Percentiles rank a stretch among this genome's conserved stretches.
phyloP scores from a whole-genome alignment of 208 protist genomes.

The Trypanosoma avium region DNA sequence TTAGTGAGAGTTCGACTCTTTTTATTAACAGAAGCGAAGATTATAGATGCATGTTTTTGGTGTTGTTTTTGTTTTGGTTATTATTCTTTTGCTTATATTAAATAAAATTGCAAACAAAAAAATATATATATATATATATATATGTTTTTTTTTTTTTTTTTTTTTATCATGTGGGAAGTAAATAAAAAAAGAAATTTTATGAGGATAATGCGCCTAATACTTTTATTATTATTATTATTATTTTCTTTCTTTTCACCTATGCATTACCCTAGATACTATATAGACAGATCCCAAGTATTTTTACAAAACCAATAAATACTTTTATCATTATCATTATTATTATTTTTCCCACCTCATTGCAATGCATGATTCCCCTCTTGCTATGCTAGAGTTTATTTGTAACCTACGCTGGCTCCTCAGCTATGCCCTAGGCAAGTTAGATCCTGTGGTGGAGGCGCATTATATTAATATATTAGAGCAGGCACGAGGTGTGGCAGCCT shows the following conservation, averaged over 20 bases:
- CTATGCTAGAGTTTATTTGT: constrained; percentile 61
- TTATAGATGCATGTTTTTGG: constrained; percentile 1
- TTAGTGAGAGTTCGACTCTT: background rate
- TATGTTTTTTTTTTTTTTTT: constrained; percentile 14
- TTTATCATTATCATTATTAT: too few relatives aligned
- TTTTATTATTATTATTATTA: too few relatives aligned
- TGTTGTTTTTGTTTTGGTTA: constrained; percentile 14
- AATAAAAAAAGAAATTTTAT: background rate
- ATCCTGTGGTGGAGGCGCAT: constrained; percentile 43
- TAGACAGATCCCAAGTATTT: too few relatives aligned
- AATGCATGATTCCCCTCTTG: too few relatives aligned
- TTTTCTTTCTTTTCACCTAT: too few relatives aligned
- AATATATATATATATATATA: constrained; percentile 3
- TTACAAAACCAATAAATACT: too few relatives aligned
- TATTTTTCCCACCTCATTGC: too few relatives aligned
- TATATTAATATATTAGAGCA: constrained; percentile 37
- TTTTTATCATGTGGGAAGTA: constrained; percentile 1
- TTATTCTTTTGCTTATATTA: constrained; percentile 7
- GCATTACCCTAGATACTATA: too few relatives aligned
- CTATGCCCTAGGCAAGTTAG: constrained; percentile 39
- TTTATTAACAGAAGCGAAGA: background rate
- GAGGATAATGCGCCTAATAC: too few relatives aligned
- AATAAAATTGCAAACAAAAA: background rate
- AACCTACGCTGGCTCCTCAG: constrained; percentile 72
- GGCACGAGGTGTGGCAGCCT: background rate